These are phyloP conservation scores for Geum urbanum DNA, from an alignment of 306 rosid genomes.

Conservation along the genomic window DNA sequence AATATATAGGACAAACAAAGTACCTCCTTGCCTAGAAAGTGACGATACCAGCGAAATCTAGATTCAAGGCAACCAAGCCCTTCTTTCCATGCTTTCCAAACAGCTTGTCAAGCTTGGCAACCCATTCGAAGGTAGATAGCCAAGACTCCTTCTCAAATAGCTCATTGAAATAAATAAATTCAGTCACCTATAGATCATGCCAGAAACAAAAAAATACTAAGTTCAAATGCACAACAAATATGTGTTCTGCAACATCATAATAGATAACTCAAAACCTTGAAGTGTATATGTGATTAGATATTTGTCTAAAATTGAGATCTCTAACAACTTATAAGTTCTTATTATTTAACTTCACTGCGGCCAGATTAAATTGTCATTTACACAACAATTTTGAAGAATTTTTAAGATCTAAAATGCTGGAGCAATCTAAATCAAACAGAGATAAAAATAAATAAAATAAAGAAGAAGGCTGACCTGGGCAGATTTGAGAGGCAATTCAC, in stretches of 20 bases:
- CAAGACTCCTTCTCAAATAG: slow-evolving; percentile 78
- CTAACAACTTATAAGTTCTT: neutral
- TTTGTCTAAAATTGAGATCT: neutral
- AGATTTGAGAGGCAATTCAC: slow-evolving; percentile 69
- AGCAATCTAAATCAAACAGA: neutral
- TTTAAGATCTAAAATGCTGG: slow-evolving; percentile 8
- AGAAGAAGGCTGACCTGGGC: slow-evolving; percentile 60
- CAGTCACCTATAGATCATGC: slow-evolving; percentile 44
- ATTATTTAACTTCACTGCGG: neutral
- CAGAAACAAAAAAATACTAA: slow-evolving; percentile 1
- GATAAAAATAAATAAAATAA: neutral
- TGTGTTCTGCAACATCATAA: neutral
- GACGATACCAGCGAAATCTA: slow-evolving; percentile 77
- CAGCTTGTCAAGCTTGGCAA: slow-evolving; percentile 95
- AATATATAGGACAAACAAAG: neutral
- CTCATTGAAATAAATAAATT: slow-evolving; percentile 72
- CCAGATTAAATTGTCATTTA: slow-evolving; percentile 1
- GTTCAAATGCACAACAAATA: neutral
- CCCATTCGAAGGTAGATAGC: slow-evolving; percentile 87
- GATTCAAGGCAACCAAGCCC: slow-evolving; percentile 94
- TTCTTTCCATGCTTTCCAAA: slow-evolving; percentile 99
- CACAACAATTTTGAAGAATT: neutral
- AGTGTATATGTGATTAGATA: neutral
- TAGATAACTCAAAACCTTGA: neutral
- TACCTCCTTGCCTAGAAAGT: slow-evolving; percentile 89